Evolutionary conservation across 768 basidiomycete species (phyloP).

Genomic region (Tricholomella constricta): DNA sequence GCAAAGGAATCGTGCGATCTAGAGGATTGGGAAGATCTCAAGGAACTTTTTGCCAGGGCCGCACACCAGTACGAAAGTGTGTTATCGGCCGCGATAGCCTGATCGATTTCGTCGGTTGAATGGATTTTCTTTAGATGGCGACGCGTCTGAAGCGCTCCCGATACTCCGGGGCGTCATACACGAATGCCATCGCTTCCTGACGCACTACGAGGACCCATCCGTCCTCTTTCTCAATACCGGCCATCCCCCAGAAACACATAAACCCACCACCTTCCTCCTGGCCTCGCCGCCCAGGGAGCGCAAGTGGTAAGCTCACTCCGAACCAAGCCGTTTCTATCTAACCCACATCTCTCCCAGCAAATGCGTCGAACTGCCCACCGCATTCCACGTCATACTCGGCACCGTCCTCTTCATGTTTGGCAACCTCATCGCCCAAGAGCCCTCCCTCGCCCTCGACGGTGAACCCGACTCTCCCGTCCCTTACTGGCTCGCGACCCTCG

Average conservation of each 20-base stretch:
- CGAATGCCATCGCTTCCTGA: conserved; percentile 66
- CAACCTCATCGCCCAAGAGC: conserved; percentile 55
- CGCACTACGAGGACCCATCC: conserved; percentile 57
- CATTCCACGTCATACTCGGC: conserved; percentile 68
- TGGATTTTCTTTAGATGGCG: conserved; percentile 36
- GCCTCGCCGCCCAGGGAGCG: conserved; percentile 6
- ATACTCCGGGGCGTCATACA: conserved; percentile 65
- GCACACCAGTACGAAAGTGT: conserved; percentile 60
- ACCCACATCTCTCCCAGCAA: conserved; percentile 26
- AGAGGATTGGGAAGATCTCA: conserved; percentile 69
- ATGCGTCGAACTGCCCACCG: conserved; percentile 56
- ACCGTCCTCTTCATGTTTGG: conserved; percentile 66
- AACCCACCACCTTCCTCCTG: conserved; percentile 5
- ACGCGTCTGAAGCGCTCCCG: conserved; percentile 50
- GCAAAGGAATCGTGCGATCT: conserved; percentile 30
- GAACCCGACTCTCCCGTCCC: conserved; percentile 53
- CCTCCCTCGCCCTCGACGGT: conserved; percentile 50
- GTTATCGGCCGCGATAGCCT: conserved; percentile 19
- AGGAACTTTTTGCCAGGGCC: conserved; percentile 60
- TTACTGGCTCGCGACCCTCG: conserved; percentile 71
- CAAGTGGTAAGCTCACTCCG: conserved; percentile 18
- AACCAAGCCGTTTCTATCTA: neutral
- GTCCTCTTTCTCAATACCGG: conserved; percentile 41
- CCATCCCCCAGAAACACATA: conserved; percentile 12
- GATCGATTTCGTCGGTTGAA: conserved; percentile 8